Conservation (phyloP, 441 rosid species). For the Adansonia gregorii region DNA sequence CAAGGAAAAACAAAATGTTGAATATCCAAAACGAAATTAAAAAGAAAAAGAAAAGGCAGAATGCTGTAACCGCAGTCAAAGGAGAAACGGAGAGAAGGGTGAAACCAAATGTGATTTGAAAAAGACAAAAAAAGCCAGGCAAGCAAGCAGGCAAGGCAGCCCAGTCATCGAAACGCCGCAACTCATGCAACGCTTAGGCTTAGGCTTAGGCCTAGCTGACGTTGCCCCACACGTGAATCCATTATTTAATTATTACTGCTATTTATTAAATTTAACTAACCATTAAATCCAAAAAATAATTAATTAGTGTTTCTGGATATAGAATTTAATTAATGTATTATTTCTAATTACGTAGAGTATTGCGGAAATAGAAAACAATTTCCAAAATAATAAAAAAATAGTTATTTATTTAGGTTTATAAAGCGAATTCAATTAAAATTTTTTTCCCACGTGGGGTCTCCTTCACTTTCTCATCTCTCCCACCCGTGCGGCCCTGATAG, state of each 20-base stretch:
- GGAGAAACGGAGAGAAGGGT: neutral
- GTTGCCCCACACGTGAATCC: slow-evolving; percentile 57
- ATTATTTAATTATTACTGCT: neutral
- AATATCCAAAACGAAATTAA: too few species aligned
- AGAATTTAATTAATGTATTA: too few species aligned
- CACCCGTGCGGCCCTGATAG: slow-evolving; percentile 10
- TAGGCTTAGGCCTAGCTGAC: slow-evolving; percentile 34
- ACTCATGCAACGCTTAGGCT: slow-evolving; percentile 33
- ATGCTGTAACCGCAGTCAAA: slow-evolving; percentile 18
- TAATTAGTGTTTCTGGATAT: too few species aligned
- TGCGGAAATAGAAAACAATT: too few species aligned
- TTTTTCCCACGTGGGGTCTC: slow-evolving; percentile 35
- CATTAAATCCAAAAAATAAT: too few species aligned
- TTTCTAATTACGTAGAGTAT: too few species aligned
- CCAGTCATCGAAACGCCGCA: slow-evolving; percentile 58
- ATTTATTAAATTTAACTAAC: too few species aligned
- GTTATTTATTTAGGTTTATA: too few species aligned
- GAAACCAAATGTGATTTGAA: neutral
- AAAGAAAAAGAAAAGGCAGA: too few species aligned
- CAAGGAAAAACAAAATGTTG: too few species aligned
- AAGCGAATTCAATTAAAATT: too few species aligned
- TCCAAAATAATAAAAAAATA: neutral
- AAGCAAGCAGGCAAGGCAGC: slow-evolving; percentile 36
- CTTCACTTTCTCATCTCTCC: neutral
- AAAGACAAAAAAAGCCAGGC: too few species aligned